Base-by-base conservation (phyloP, 768 basidiomycete species). In the Xerocomellus dryophilus region DNA sequence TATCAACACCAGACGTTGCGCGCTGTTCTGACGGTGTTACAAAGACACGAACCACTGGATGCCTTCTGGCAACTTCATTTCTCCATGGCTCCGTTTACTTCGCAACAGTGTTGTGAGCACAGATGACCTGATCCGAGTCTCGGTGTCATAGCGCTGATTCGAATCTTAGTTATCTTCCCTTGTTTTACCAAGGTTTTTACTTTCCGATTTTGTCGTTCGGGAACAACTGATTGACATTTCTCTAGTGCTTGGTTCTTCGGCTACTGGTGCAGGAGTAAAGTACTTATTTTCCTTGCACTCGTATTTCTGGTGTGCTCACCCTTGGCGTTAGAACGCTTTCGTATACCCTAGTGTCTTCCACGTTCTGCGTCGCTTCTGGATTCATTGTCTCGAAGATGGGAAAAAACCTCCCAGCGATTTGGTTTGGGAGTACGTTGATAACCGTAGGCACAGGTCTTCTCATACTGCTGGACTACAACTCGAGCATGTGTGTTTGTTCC, bases 381-480 rank as follows among this genome's bases (percentile, higher is more conserved):
- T 65, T 85, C 15, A 7, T 85, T 18, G 78, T 85, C 34, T 75
- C 85, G 6, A 75, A 76, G 41, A 81, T 78, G 4, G 82, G 81
- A 7, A 69, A 71, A 43, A 90, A 86, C 66, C 75, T 84, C 14
- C 71, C 72, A 2, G 70, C 80, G n/a, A 81, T 90, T 62, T 91
- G 88, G 86, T 64, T 74, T 15, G 74, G 79, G 3, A 88, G 78
- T 69, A 79, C 77, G 0, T 50, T 83, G 11, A 81, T 87, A 61
- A 69, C 81, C 4, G 50, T 90, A 4, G 88, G 88, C 1, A 81
- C 76, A 63, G 88, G 89, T 2, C 75, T 91, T 45, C 86, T 90
- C 85, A 87, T 74, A 31, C 81, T 76, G 75, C 68, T 92, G 46
- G 81, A 83, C 62, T 77, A 79, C 15, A 70, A 66, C 6, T 86